phyloP scores from a whole-genome alignment of 2,329 filamentous ascomycete species.

The Hypocrella siamensis region DNA sequence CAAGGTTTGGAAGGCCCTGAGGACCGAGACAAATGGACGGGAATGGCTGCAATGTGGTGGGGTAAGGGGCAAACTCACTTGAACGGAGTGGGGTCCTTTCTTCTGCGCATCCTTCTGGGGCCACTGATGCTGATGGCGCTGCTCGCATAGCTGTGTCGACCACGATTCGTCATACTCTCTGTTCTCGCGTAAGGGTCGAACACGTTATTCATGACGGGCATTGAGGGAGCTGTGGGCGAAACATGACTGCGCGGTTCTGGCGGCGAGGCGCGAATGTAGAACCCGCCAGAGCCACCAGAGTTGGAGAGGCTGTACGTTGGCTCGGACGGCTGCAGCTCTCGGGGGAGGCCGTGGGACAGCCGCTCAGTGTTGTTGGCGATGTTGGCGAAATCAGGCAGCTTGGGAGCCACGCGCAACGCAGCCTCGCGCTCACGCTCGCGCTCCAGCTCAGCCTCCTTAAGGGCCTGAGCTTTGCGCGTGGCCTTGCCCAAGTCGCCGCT shows the following conservation, averaged over 20 bases:
- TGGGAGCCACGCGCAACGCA: slow-evolving; percentile 30
- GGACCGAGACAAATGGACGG: neutral
- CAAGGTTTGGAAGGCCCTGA: too few relatives aligned
- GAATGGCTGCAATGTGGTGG: neutral
- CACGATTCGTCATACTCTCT: slow-evolving; percentile 93
- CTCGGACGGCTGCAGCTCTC: slow-evolving; percentile 43
- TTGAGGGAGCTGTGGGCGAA: slow-evolving; percentile 27
- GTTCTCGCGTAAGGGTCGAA: slow-evolving; percentile 68
- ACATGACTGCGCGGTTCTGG: slow-evolving; percentile 28
- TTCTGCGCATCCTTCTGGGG: slow-evolving; percentile 75
- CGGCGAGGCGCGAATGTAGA: slow-evolving; percentile 3
- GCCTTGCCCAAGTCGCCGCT: slow-evolving; percentile 47
- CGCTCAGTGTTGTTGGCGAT: slow-evolving; percentile 31
- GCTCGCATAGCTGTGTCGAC: slow-evolving; percentile 91
- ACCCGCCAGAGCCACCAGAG: slow-evolving; percentile 17
- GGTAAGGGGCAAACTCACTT: slow-evolving; percentile 55
- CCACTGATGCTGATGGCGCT: slow-evolving; percentile 85
- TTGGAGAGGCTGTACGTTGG: slow-evolving; percentile 43
- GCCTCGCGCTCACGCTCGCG: slow-evolving; percentile 35
- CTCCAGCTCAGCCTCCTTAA: slow-evolving; percentile 33
- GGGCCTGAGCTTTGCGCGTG: slow-evolving; percentile 42
- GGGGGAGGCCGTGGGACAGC: slow-evolving; percentile 27
- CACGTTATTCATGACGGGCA: slow-evolving; percentile 44
- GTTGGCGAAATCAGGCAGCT: slow-evolving; percentile 36
- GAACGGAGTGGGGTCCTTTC: slow-evolving; percentile 95